Evolutionary conservation across 108 stramenopile genomes (phyloP), one percentile per base, ranked within the genome.

Genomic region (Cyclotella choctawhatcheeana): DNA sequence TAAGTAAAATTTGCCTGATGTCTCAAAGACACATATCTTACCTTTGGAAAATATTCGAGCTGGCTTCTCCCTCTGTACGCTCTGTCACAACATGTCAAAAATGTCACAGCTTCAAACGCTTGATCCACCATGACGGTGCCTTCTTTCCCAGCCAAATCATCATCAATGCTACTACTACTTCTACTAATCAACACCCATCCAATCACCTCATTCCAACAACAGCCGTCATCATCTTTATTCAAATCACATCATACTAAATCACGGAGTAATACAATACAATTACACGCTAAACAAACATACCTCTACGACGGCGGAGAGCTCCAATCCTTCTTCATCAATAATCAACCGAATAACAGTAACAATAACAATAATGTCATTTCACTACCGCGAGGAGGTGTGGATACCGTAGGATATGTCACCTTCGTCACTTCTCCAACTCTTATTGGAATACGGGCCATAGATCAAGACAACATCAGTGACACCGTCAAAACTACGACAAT

Each of bases 231-330:
- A 3, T 1, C 25, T 31, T 24, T 59, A 14, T 52, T 60, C 34
- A 61, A 48, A 16, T 24, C 7, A 17, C 55, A 7, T 24, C 29
- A 31, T 26, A 7, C 33, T 31, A 52, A 20, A 66, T 22, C 47
- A 44, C 45, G 37, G 22, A 54, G 68, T 69, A 35, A 51, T 63
- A 35, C 6, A 20, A 37, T 35, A 7, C 66, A 52, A 17, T 37
- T 58, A 24, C 24, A 16, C 32, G 52, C 32, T 25, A 35, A 67
- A 61, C 82, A 64, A 47, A 58, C 69, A 22, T 70, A 70, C 45
- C 32, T 83, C 18, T 29, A 76, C 63, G 82, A 83, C 68, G 82
- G 82, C 20, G 79, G 69, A 14, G 82, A 83, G 33, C 53, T 83
- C 1, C 53, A 75, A 59, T 79, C 82, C 24, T 71, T 83, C 61